These are phyloP conservation scores for Niveomyces coronatus DNA, from an alignment of 2,329 filamentous ascomycete genomes.

Conservation along the genomic window DNA sequence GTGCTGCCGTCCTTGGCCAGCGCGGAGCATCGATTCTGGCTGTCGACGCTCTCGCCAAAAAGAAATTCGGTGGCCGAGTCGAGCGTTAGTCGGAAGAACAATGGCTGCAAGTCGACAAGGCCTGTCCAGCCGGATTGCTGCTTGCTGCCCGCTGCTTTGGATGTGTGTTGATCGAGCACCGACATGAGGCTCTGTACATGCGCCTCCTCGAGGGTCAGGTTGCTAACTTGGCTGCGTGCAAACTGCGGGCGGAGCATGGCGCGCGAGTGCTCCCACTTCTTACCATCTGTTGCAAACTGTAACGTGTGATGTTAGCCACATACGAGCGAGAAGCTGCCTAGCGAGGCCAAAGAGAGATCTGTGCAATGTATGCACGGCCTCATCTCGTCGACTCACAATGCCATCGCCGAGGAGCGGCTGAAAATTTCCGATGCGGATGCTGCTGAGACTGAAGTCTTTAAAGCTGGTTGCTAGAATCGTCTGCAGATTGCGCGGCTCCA, in stretches of 20 bases:
- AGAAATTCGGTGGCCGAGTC: constrained; percentile 45
- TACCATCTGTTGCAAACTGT: constrained; percentile 25
- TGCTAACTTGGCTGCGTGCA: constrained; percentile 30
- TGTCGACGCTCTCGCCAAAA: constrained; percentile 45
- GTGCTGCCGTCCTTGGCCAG: constrained; percentile 13
- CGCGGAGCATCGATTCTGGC: constrained; percentile 21
- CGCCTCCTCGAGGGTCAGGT: constrained; percentile 30
- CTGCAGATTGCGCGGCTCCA: constrained; percentile 20
- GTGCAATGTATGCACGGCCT: neutral
- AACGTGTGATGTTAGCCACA: neutral
- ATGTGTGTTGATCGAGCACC: constrained; percentile 14
- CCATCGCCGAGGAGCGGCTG: constrained; percentile 34
- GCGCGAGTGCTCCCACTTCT: constrained; percentile 27
- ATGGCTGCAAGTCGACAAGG: constrained; percentile 31
- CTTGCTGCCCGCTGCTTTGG: constrained; percentile 22
- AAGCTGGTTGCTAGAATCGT: constrained; percentile 18
- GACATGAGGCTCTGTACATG: constrained; percentile 24
- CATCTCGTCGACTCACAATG: constrained; percentile 16
- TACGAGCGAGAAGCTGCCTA: too few species aligned
- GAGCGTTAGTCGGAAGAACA: constrained; percentile 39
- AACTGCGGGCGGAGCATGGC: constrained; percentile 31
- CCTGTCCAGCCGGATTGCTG: too few species aligned
- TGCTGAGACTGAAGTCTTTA: constrained; percentile 18
- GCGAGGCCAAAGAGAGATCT: too few species aligned
- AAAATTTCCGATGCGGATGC: constrained; percentile 17